Evolutionary conservation across 2,329 filamentous ascomycete genomes (phyloP), one percentile per base, ranked within the genome.

Genomic region (Pseudocercospora vitis): DNA sequence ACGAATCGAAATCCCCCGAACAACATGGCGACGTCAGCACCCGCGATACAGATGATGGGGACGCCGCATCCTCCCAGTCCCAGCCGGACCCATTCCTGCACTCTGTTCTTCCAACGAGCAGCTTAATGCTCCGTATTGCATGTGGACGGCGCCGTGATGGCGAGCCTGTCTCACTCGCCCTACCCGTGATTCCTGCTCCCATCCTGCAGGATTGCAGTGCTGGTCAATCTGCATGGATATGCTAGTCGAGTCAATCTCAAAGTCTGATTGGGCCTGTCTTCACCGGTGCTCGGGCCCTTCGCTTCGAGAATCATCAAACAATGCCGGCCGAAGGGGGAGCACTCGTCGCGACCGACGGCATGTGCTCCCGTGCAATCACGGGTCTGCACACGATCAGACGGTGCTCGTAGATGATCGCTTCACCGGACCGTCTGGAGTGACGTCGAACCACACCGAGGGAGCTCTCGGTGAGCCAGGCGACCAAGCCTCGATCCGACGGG

Each of bases 111-210:
- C 44, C 50, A 54, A 39, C 53, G 39, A n/a, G 39, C 50, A 53
- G 19, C 45, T 53, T 52, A 50, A 52, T 53, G 50, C 39, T 56
- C 54, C 54, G 45, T 32, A 47, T 50, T 37, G 52, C 52, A 47
- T 55, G 39, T 23, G 19, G 47, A 35, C 18, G 8, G 31, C 35
- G 37, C 47, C 31, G 52, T 44, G 52, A 49, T 52, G 48, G 49
- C 48, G 44, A 37, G 31, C 21, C 48, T 24, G 51, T 33, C 45
- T 47, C 33, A 48, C 35, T 58, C 57, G 53, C 53, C 50, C 53
- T 59, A 59, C 53, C 57, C 57, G 57, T 46, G 35, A 46, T 49
- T 56, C 50, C 56, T 56, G 11, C 31, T 19, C 7, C 18, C 48
- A 50, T 55, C 57, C 54, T 55, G 48, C 44, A 50, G 54, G 48